phyloP scores from a whole-genome alignment of 805 yeast species.

The Lipomyces sp. region DNA sequence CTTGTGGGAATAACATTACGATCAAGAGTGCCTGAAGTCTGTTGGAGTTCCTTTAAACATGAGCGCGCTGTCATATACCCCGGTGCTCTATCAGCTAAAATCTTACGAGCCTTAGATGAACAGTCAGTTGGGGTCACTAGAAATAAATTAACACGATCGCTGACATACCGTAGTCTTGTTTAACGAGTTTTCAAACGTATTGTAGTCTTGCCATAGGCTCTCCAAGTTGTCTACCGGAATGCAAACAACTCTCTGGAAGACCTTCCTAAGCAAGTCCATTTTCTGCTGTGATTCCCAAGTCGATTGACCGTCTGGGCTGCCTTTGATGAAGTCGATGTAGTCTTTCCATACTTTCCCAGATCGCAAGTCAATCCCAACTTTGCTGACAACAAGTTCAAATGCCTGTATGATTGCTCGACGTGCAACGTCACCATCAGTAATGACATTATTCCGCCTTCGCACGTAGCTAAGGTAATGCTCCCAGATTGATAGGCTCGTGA shows the following conservation, averaged over 20 bases:
- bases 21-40: conserved; percentile 58
- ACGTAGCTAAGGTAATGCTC: conserved; percentile 77
- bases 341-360: conserved; percentile 79
- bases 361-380: conserved; percentile 77
- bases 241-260: conserved; percentile 69
- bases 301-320: conserved; percentile 59
- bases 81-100: conserved; percentile 78
- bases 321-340: conserved; percentile 76
- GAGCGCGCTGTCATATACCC: conserved; percentile 88
- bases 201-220: conserved; percentile 77
- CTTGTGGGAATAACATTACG: conserved; percentile 39
- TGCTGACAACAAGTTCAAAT: conserved; percentile 76
- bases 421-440: conserved; percentile 81
- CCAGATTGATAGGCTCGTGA: conserved; percentile 51
- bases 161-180: conserved; percentile 59
- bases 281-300: conserved; percentile 87
- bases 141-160: neutral
- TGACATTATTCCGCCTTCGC: conserved; percentile 64
- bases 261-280: conserved; percentile 72
- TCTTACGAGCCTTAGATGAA: conserved; percentile 66
- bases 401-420: conserved; percentile 76
- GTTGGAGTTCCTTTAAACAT: conserved; percentile 70
- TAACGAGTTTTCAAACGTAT: conserved; percentile 78
- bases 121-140: neutral
- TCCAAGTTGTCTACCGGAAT: conserved; percentile 81